Conservation (phyloP, 2,329 filamentous ascomycete species). For the Aspergillus sclerotialis region DNA sequence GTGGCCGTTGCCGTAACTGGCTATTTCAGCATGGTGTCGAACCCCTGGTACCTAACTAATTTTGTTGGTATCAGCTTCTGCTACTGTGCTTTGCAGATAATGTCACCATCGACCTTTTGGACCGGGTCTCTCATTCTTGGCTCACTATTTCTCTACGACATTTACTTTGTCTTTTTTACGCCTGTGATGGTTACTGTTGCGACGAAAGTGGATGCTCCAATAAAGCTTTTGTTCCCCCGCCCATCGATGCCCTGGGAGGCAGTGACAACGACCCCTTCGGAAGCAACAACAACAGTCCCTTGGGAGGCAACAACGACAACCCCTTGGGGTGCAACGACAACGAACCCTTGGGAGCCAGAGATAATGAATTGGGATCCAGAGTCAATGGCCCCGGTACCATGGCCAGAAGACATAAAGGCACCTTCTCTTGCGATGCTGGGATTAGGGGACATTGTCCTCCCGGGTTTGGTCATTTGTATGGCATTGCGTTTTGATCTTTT, state of each 20-base stretch:
- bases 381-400: too few relatives aligned
- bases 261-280: too few relatives aligned
- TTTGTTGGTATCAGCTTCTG: slow-evolving; percentile 80
- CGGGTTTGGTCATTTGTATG: slow-evolving; percentile 81
- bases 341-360: too few relatives aligned
- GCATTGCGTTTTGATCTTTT: slow-evolving; percentile 89
- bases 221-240: slow-evolving; percentile 81
- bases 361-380: too few relatives aligned
- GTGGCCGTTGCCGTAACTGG: slow-evolving; percentile 48
- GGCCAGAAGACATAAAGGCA: slow-evolving; percentile 33
- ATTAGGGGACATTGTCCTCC: slow-evolving; percentile 87
- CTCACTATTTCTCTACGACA: slow-evolving; percentile 89
- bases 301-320: too few relatives aligned
- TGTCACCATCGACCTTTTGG: slow-evolving; percentile 82
- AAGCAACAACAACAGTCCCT: too few relatives aligned
- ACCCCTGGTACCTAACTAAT: slow-evolving; percentile 71
- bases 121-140: slow-evolving; percentile 72
- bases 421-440: slow-evolving; percentile 67
- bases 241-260: slow-evolving; percentile 41
- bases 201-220: slow-evolving; percentile 80
- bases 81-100: slow-evolving; percentile 71
- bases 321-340: too few relatives aligned
- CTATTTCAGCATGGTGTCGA: slow-evolving; percentile 58
- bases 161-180: slow-evolving; percentile 58
- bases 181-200: slow-evolving; percentile 59